Percentiles rank a stretch among this genome's conserved stretches.
Conservation (phyloP, 2,329 filamentous ascomycete species). For the Dothideomycetes sp. region DNA sequence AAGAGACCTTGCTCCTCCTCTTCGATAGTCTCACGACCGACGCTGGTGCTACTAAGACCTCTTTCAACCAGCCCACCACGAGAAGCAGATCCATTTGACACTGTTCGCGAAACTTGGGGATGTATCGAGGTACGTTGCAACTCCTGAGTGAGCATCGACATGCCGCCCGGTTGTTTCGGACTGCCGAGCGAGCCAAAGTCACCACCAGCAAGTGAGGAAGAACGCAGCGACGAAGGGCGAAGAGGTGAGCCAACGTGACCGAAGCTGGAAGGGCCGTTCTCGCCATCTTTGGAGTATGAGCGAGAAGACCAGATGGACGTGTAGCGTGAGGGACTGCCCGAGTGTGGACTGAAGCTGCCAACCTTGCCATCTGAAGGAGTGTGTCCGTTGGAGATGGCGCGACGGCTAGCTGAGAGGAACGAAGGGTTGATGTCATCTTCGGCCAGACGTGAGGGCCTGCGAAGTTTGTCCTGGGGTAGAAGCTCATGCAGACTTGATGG, state of each 20-base stretch:
- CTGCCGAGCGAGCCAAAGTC: slow-evolving; percentile 44
- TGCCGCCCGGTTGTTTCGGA: slow-evolving; percentile 47
- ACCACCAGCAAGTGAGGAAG: slow-evolving; percentile 35
- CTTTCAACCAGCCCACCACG: slow-evolving; percentile 19
- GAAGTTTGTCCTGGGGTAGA: slow-evolving; percentile 51
- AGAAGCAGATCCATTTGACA: slow-evolving; percentile 13
- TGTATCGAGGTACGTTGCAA: slow-evolving; percentile 24
- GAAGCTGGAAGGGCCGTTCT: slow-evolving; percentile 33
- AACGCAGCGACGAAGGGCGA: slow-evolving; percentile 36
- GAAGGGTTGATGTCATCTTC: slow-evolving; percentile 37
- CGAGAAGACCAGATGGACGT: slow-evolving; percentile 46
- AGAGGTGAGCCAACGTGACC: slow-evolving; percentile 58
- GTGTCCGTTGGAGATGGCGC: slow-evolving; percentile 35
- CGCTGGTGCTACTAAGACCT: slow-evolving; percentile 21
- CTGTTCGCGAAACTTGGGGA: slow-evolving; percentile 14
- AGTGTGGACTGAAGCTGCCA: slow-evolving; percentile 41
- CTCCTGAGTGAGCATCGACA: slow-evolving; percentile 53
- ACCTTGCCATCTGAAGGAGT: slow-evolving; percentile 32
- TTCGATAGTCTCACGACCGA: slow-evolving; percentile 22
- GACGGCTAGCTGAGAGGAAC: slow-evolving; percentile 25
- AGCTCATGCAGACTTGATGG: slow-evolving; percentile 60
- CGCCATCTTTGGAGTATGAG: slow-evolving; percentile 43
- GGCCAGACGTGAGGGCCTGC: slow-evolving; percentile 49
- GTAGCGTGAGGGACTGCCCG: slow-evolving; percentile 54
- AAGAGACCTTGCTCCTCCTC: slow-evolving; percentile 25